phyloP scores from a whole-genome alignment of 768 basidiomycete genomes.

The Boletus sensibilis region DNA sequence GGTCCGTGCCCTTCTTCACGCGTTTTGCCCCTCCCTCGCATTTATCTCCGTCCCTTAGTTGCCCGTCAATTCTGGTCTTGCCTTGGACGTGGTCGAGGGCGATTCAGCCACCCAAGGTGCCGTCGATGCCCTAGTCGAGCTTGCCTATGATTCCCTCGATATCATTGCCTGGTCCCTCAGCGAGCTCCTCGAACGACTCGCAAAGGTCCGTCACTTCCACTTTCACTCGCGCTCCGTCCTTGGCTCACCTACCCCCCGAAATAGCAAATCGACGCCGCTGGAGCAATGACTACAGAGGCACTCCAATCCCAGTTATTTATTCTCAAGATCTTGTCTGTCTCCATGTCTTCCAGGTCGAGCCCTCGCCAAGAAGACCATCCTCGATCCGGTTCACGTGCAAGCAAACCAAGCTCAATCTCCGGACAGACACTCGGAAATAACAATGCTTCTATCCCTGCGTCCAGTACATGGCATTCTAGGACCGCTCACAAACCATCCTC shows the following conservation, averaged over 20 bases:
- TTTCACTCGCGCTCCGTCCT: background rate
- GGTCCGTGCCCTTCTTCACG: slow-evolving; percentile 40
- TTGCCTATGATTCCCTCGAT: slow-evolving; percentile 74
- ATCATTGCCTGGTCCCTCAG: slow-evolving; percentile 77
- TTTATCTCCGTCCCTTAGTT: slow-evolving; percentile 47
- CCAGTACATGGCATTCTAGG: slow-evolving; percentile 23
- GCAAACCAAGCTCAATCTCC: slow-evolving; percentile 36
- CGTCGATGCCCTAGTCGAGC: slow-evolving; percentile 75
- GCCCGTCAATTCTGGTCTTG: slow-evolving; percentile 78
- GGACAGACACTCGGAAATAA: slow-evolving; percentile 25
- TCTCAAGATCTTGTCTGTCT: slow-evolving; percentile 74
- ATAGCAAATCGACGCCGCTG: slow-evolving; percentile 55
- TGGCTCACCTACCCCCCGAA: slow-evolving; percentile 15
- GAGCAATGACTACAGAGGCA: slow-evolving; percentile 60
- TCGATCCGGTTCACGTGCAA: slow-evolving; percentile 43
- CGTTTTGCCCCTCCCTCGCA: background rate
- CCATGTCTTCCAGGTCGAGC: slow-evolving; percentile 77
- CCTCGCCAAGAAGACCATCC: slow-evolving; percentile 39
- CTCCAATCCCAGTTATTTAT: slow-evolving; percentile 87
- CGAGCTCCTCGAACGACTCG: slow-evolving; percentile 73
- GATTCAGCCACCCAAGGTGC: slow-evolving; percentile 75
- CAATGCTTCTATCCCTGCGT: slow-evolving; percentile 40
- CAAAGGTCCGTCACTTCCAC: slow-evolving; percentile 53
- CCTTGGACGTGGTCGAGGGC: slow-evolving; percentile 69
- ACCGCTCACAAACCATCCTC: slow-evolving; percentile 41